A percentile compares a stretch with the other conserved stretches of the same genome.
Evolutionary conservation across 2,329 filamentous ascomycete genomes (phyloP).

Genomic region (Calonectria hongkongensis): DNA sequence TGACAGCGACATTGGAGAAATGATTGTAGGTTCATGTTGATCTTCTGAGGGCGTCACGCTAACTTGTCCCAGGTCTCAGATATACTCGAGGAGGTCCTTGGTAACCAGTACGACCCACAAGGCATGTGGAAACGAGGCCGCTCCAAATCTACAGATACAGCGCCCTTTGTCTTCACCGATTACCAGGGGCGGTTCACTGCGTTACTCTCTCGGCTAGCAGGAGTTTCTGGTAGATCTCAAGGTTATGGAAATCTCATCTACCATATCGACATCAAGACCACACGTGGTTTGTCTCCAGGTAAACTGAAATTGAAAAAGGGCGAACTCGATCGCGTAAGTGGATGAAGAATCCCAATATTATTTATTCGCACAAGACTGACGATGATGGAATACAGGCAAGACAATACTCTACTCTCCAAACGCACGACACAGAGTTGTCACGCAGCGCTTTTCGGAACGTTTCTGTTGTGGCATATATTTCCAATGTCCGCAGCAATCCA

Average conservation of each 20-base stretch:
- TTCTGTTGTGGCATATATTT: background rate
- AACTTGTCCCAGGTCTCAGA: conserved; percentile 22
- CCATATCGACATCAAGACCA: conserved; percentile 12
- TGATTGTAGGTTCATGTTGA: conserved; percentile 10
- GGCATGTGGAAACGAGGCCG: conserved; percentile 11
- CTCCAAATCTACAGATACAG: background rate
- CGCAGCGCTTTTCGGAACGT: background rate
- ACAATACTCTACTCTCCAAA: background rate
- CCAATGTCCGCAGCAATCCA: background rate
- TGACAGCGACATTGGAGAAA: conserved; percentile 28
- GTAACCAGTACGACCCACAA: conserved; percentile 28
- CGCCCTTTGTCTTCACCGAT: conserved; percentile 7
- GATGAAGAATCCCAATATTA: too few species aligned
- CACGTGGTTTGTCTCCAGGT: background rate
- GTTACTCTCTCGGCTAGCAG: background rate
- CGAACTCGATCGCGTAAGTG: conserved; percentile 2
- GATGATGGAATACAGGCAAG: background rate
- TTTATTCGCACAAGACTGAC: background rate
- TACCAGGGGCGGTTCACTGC: conserved; percentile 7
- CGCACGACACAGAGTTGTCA: background rate
- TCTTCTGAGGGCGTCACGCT: background rate
- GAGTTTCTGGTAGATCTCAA: background rate
- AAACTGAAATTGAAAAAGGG: background rate
- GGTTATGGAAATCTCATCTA: conserved; percentile 15
- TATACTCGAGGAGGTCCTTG: conserved; percentile 17